Evolutionary conservation across 768 basidiomycete genomes (phyloP).

Genomic region (Russula brevipes): DNA sequence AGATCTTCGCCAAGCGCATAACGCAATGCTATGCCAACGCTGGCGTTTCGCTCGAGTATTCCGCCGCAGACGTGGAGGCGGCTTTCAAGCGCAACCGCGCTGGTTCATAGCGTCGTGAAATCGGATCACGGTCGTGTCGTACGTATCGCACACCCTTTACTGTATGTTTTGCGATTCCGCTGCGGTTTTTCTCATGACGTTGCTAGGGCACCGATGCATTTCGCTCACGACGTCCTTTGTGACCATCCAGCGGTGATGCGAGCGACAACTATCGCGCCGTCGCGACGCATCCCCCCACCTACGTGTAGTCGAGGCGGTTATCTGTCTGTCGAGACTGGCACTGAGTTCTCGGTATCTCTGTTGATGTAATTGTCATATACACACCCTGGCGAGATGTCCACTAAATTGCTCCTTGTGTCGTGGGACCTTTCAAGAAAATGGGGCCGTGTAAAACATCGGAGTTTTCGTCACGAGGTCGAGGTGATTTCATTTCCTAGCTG

Average conservation of each 20-base stretch:
- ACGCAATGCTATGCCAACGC: constrained; percentile 73
- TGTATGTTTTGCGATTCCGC: not conserved
- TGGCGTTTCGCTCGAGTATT: constrained; percentile 70
- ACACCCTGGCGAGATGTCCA: constrained; percentile 3
- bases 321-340: not conserved
- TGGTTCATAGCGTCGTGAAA: constrained; percentile 24
- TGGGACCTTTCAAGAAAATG: not conserved
- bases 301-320: not conserved
- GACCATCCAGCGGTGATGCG: not conserved
- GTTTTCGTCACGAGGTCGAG: not conserved
- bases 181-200: not conserved
- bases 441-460: not conserved
- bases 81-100: constrained; percentile 66
- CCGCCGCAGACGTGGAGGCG: constrained; percentile 64
- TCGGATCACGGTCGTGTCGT: not conserved
- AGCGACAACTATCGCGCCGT: not conserved
- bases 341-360: constrained; percentile 2
- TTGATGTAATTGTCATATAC: constrained; percentile 8
- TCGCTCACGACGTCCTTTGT: not conserved
- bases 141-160: not conserved
- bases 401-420: not conserved
- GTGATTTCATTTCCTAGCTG: not conserved
- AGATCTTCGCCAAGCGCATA: constrained; percentile 63
- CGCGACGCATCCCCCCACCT: not conserved
- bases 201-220: not conserved